Evolutionary conservation across 2,329 filamentous ascomycete species (phyloP).

Genomic region (Escovopsis sp.): DNA sequence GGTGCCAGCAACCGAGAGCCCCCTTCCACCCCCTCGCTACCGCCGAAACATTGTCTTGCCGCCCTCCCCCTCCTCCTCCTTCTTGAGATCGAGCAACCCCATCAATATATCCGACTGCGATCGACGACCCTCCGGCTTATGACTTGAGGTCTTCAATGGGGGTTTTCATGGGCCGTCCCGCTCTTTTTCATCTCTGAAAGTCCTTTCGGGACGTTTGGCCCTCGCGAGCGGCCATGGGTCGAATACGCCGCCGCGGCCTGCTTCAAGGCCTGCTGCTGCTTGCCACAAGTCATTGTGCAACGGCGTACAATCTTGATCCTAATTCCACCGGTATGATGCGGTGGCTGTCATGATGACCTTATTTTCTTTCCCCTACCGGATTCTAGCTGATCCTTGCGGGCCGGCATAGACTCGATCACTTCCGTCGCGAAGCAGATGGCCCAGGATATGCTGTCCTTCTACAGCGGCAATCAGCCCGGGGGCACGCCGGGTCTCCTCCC

Average conservation of each 20-base stretch:
- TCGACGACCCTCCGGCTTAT: neutral
- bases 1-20: no score
- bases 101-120: neutral
- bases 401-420: slow-evolving; percentile 32
- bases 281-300: slow-evolving; percentile 12
- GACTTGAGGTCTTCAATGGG: no score
- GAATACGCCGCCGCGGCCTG: slow-evolving; percentile 8
- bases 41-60: neutral
- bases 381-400: neutral
- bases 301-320: slow-evolving; percentile 23
- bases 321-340: slow-evolving; percentile 19
- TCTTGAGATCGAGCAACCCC: neutral
- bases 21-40: slow-evolving; percentile 3
- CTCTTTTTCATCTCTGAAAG: slow-evolving; percentile 2
- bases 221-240: slow-evolving; percentile 9
- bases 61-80: neutral
- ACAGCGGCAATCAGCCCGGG: slow-evolving; percentile 33
- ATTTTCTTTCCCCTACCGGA: neutral
- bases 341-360: neutral
- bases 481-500: slow-evolving; percentile 36
- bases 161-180: slow-evolving; percentile 1
- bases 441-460: slow-evolving; percentile 31
- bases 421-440: slow-evolving; percentile 35
- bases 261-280: slow-evolving; percentile 13
- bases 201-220: slow-evolving; percentile 3